Evolutionary conservation across 176 grass and related monocot species (phyloP).

Genomic region (Zea luxurians): DNA sequence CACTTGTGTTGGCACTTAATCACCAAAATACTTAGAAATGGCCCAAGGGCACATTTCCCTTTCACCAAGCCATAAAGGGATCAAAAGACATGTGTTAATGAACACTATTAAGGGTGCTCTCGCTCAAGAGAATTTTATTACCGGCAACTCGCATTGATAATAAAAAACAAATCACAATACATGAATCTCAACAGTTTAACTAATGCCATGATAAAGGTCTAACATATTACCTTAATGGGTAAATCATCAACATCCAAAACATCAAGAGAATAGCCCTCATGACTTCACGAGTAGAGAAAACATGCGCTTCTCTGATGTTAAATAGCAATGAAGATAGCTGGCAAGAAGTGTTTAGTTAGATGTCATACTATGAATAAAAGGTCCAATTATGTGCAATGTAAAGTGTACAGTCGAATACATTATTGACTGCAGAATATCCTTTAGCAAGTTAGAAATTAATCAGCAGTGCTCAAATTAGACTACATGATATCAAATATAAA

Average conservation of each 20-base stretch:
- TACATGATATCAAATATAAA: conserved; percentile 16
- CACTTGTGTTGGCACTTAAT: too few relatives aligned
- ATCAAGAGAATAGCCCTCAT: conserved; percentile 91
- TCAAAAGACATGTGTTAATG: too few relatives aligned
- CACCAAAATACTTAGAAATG: too few relatives aligned
- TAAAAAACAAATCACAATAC: background rate
- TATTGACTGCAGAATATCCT: conserved; percentile 24
- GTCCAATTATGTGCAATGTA: conserved; percentile 7
- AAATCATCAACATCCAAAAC: conserved; percentile 98
- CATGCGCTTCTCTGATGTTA: conserved; percentile 97
- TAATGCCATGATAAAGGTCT: conserved; percentile 25
- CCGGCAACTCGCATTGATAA: background rate
- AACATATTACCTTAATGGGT: conserved; percentile 67
- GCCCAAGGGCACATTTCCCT: too few relatives aligned
- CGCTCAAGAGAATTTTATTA: conserved; percentile 14
- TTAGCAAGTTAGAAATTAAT: conserved; percentile 36
- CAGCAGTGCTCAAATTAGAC: conserved; percentile 25
- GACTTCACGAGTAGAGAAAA: conserved; percentile 66
- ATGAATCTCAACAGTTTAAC: conserved; percentile 33
- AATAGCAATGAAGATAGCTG: conserved; percentile 91
- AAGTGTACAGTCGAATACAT: background rate
- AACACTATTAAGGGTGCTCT: conserved; percentile 2
- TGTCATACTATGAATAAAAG: conserved; percentile 21
- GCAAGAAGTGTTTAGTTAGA: conserved; percentile 51
- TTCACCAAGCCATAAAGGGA: too few relatives aligned